phyloP scores from a whole-genome alignment of 768 basidiomycete genomes.

The Boletus edulis region DNA sequence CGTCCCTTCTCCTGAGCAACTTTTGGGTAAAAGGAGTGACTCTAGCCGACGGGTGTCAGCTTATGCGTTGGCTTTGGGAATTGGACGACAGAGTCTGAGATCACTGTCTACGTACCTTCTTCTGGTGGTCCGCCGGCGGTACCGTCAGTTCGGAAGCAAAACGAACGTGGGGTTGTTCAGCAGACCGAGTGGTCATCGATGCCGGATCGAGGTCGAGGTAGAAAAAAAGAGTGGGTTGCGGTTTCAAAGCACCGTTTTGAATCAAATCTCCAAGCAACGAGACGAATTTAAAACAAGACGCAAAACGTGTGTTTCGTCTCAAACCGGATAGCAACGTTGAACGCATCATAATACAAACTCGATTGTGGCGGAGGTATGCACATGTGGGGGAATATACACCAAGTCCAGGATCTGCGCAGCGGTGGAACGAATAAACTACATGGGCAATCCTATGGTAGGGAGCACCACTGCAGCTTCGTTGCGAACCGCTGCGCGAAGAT shows the following conservation, averaged over 20 bases:
- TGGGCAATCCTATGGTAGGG: not conserved
- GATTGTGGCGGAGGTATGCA: conserved; percentile 13
- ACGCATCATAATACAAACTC: not conserved
- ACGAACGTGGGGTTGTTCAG: conserved; percentile 26
- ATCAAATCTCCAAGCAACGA: not conserved
- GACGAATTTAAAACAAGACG: conserved; percentile 10
- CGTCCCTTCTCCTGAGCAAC: conserved; percentile 39
- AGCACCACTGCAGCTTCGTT: not conserved
- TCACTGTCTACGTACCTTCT: conserved; percentile 23
- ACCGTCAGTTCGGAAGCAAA: conserved; percentile 32
- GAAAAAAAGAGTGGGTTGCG: not conserved
- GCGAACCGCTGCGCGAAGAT: not conserved
- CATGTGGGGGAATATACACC: conserved; percentile 4
- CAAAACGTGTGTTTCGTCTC: not conserved
- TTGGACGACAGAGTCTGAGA: too few relatives aligned
- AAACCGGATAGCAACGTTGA: conserved; percentile 1
- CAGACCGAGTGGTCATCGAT: conserved; percentile 21
- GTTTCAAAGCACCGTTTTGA: not conserved
- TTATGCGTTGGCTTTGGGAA: not conserved
- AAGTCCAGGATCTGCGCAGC: conserved; percentile 4
- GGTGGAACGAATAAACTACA: not conserved
- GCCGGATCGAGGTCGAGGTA: conserved; percentile 11
- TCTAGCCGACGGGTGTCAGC: conserved; percentile 6
- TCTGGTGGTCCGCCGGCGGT: conserved; percentile 33
- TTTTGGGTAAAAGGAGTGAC: conserved; percentile 36